Percentiles rank a stretch among this genome's conserved stretches.
These are phyloP conservation scores for Pichia inconspicua DNA, from an alignment of 1,139 yeast genomes.

Conservation along the genomic window DNA sequence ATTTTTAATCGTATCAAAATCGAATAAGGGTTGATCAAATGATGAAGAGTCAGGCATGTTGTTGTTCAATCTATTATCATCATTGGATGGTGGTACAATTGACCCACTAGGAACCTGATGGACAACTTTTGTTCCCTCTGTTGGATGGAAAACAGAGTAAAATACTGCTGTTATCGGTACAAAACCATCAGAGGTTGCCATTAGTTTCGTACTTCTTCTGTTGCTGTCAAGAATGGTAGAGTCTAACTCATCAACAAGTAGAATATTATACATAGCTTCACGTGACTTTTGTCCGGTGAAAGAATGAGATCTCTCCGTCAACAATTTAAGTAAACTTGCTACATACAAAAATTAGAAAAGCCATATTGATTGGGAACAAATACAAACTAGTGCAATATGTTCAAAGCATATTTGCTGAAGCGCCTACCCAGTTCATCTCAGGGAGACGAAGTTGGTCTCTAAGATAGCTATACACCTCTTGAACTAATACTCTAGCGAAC, in stretches of 20 bases:
- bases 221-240: too few species aligned
- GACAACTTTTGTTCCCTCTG: conserved; percentile 90
- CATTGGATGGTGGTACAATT: conserved; percentile 32
- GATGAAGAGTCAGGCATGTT: conserved; percentile 28
- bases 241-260: too few species aligned
- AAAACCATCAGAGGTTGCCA: conserved; percentile 42
- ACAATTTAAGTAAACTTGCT: too few species aligned
- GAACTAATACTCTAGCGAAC: conserved; percentile 10
- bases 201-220: neutral
- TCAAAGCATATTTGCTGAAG: conserved; percentile 5
- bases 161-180: conserved; percentile 81
- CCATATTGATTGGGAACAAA: too few species aligned
- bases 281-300: too few species aligned
- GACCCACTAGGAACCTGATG: conserved; percentile 80
- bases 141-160: conserved; percentile 89
- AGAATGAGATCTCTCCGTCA: too few species aligned
- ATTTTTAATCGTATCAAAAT: conserved; percentile 81
- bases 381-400: too few species aligned
- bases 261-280: too few species aligned
- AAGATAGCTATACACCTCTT: conserved; percentile 11
- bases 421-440: conserved; percentile 13
- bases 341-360: too few species aligned
- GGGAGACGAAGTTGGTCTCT: conserved; percentile 9
- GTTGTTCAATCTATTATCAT: conserved; percentile 13
- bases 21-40: conserved; percentile 44